phyloP scores from a whole-genome alignment of 2,329 filamentous ascomycete genomes.

The Corynespora cassiicola region DNA sequence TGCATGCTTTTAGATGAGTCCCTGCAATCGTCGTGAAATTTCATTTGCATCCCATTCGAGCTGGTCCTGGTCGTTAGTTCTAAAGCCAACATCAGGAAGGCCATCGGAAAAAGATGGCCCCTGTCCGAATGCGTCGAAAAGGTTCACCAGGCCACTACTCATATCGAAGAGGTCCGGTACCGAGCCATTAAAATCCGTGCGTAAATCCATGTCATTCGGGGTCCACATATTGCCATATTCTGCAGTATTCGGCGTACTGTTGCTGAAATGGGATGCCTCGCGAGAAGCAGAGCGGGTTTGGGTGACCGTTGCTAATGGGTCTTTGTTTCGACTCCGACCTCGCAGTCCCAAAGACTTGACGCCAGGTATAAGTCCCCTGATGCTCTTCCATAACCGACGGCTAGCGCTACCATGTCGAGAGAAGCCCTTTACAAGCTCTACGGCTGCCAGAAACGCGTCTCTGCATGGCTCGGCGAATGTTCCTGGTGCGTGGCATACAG shows the following conservation, averaged over 20 bases:
- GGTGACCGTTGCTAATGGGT: background rate
- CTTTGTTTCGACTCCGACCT: too few species aligned
- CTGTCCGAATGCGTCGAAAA: slow-evolving; percentile 16
- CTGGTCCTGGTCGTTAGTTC: slow-evolving; percentile 14
- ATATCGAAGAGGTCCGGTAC: slow-evolving; percentile 22
- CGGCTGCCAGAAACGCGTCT: slow-evolving; percentile 21
- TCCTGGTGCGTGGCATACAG: slow-evolving; percentile 27
- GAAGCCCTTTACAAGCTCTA: slow-evolving; percentile 26
- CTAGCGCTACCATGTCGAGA: slow-evolving; percentile 23
- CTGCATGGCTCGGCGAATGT: slow-evolving; percentile 21
- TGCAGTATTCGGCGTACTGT: too few species aligned
- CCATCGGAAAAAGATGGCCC: too few species aligned
- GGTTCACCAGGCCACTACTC: slow-evolving; percentile 10
- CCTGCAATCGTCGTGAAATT: slow-evolving; percentile 17
- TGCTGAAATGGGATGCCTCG: too few species aligned
- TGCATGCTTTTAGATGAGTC: slow-evolving; percentile 15
- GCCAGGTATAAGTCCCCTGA: slow-evolving; percentile 23
- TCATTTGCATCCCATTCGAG: slow-evolving; percentile 14
- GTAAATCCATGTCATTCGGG: too few species aligned
- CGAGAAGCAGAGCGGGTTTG: too few species aligned
- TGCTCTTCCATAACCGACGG: slow-evolving; percentile 25
- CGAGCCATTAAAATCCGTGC: too few species aligned
- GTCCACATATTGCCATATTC: too few species aligned
- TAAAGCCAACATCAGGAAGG: too few species aligned
- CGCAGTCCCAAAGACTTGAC: slow-evolving; percentile 16